These are phyloP conservation scores for Globisporangium megalacanthum DNA, from an alignment of 352 stramenopile genomes.

Conservation along the genomic window DNA sequence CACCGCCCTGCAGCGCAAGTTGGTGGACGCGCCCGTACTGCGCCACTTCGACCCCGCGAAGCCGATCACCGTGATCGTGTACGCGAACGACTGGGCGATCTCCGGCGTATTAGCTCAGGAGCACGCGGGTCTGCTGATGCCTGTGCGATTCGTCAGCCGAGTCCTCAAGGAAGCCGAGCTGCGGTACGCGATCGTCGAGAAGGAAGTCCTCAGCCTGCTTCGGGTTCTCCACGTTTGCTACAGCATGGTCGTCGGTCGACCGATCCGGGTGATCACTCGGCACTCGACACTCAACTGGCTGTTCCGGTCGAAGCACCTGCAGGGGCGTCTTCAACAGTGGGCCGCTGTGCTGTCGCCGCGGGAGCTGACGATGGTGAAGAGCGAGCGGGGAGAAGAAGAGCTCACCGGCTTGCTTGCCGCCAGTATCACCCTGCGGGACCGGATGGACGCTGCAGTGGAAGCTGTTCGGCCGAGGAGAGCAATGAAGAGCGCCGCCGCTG, in stretches of 20 bases:
- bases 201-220: slow-evolving; percentile 1
- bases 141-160: slow-evolving; percentile 1
- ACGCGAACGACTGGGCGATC: slow-evolving; percentile 15
- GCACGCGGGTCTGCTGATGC: slow-evolving; percentile 3
- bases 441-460: background rate
- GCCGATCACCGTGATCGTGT: slow-evolving; percentile 6
- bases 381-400: no score
- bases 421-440: background rate
- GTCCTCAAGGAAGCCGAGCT: background rate
- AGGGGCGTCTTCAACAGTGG: slow-evolving; percentile 4
- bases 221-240: background rate
- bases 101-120: slow-evolving; percentile 1
- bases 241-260: background rate
- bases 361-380: slow-evolving; percentile 1
- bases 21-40: slow-evolving; percentile 7
- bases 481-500: no score
- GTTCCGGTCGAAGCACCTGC: slow-evolving; percentile 4
- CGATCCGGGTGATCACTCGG: slow-evolving; percentile 5
- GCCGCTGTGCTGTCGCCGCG: slow-evolving; percentile 8
- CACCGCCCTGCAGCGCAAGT: slow-evolving; percentile 5
- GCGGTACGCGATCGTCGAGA: slow-evolving; percentile 2
- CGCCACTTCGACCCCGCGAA: slow-evolving; percentile 9
- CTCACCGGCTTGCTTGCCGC: background rate
- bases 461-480: no score
- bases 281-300: slow-evolving; percentile 3